Percentiles rank a stretch among this genome's conserved stretches.
These are phyloP conservation scores for Echinosphaeria canescens DNA, from an alignment of 2,329 filamentous ascomycete genomes.

Conservation along the genomic window DNA sequence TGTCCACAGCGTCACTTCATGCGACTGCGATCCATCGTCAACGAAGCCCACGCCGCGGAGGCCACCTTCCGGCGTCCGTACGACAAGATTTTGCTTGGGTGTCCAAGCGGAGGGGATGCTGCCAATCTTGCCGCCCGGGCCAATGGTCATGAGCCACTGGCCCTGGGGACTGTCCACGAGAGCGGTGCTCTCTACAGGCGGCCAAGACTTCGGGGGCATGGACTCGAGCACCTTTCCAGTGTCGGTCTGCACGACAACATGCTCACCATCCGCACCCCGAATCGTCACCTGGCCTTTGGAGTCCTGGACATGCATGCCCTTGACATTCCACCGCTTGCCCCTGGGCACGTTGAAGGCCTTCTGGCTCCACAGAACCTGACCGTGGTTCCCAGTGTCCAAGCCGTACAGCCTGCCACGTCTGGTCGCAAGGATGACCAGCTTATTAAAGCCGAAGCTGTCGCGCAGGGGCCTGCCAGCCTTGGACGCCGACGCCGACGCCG, in stretches of 20 bases:
- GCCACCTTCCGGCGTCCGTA: constrained; percentile 22
- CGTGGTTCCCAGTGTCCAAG: constrained; percentile 55
- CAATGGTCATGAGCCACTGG: constrained; percentile 30
- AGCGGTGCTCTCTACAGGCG: constrained; percentile 21
- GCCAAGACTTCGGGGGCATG: constrained; percentile 15
- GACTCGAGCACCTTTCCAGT: constrained; percentile 27
- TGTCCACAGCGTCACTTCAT: constrained; percentile 41
- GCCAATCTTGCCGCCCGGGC: constrained; percentile 22
- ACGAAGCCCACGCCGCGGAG: constrained; percentile 33
- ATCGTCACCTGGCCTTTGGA: constrained; percentile 31
- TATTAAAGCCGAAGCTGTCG: constrained; percentile 76
- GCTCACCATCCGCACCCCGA: constrained; percentile 37
- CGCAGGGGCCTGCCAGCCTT: constrained; percentile 26
- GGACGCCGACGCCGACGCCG: constrained; percentile 13
- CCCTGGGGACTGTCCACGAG: constrained; percentile 28
- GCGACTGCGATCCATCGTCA: constrained; percentile 15
- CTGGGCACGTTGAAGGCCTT: constrained; percentile 34
- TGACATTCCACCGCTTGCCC: constrained; percentile 40
- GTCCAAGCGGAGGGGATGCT: constrained; percentile 20
- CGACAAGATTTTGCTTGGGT: constrained; percentile 30
- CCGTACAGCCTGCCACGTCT: constrained; percentile 60
- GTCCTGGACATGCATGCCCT: constrained; percentile 41
- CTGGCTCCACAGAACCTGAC: constrained; percentile 54
- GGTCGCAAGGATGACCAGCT: constrained; percentile 64
- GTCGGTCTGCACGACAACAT: constrained; percentile 28